Percentiles rank a stretch among this genome's conserved stretches.
Evolutionary conservation across 768 basidiomycete species (phyloP).

Genomic region (Sarcomyxa edulis): DNA sequence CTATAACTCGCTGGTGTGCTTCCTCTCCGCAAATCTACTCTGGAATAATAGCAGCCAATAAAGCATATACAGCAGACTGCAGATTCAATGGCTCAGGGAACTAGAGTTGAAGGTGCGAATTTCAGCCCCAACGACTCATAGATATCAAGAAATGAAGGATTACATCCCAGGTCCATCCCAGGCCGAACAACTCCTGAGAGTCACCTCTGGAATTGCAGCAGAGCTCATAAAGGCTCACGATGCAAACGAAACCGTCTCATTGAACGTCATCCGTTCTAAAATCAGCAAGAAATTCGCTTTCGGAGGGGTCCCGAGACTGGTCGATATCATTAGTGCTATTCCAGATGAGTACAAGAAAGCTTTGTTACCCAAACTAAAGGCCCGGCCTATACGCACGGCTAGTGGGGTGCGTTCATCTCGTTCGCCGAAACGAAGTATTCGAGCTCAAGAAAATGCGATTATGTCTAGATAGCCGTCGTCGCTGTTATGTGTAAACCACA

Average conservation of each 20-base stretch:
- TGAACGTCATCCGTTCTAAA: slow-evolving; percentile 83
- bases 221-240: slow-evolving; percentile 90
- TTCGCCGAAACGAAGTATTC: neutral
- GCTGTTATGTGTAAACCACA: slow-evolving; percentile 99
- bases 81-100: slow-evolving; percentile 19
- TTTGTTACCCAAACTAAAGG: slow-evolving; percentile 82
- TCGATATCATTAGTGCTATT: slow-evolving; percentile 97
- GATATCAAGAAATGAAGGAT: neutral
- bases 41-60: too few relatives aligned
- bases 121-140: too few relatives aligned
- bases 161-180: slow-evolving; percentile 64
- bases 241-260: slow-evolving; percentile 67
- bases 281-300: slow-evolving; percentile 88
- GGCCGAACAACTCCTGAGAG: slow-evolving; percentile 84
- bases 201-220: slow-evolving; percentile 91
- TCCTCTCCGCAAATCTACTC: too few relatives aligned
- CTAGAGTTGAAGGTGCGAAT: slow-evolving; percentile 12
- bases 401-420: slow-evolving; percentile 69
- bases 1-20: too few relatives aligned
- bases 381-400: slow-evolving; percentile 93
- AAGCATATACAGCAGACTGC: too few relatives aligned
- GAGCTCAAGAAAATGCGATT: slow-evolving; percentile 1
- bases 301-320: slow-evolving; percentile 85
- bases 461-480: slow-evolving; percentile 85
- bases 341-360: slow-evolving; percentile 96